Base-by-base conservation (phyloP, 495 filamentous ascomycete species). In the Staphylotrichum tortipilum region DNA sequence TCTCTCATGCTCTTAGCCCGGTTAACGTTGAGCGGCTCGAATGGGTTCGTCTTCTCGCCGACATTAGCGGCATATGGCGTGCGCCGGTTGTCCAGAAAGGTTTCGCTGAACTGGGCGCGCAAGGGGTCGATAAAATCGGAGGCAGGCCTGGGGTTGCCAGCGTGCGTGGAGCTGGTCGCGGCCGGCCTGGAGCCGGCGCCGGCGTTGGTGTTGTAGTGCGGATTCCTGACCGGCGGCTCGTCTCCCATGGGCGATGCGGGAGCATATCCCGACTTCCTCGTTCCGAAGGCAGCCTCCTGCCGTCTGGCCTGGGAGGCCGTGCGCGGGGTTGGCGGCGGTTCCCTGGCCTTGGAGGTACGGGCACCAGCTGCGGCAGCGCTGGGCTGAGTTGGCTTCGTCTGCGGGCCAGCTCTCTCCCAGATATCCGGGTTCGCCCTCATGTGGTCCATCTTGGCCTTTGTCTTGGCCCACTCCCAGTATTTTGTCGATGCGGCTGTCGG, bases 1-100 rank as follows among this genome's bases (percentile, higher is more conserved):
- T 65, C 63, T 15, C 59, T 59, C 41, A 57, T 67, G 54, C 66
- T 72, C 57, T 66, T 74, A 10, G 68, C 65, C 12, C 70, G 61
- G 49, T 60, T 62, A 14, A 72, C 36, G 37, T 53, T 61, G 45
- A 54, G 59, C 10, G 60, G 66, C 37, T 76, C 75, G 36, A 75
- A 75, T 0, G 72, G 66, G 38, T 75, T 73, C 0, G 80, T 83
- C 69, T 77, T 85, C 59, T 92, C 88, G 14, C 86, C 86, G 43
- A 80, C 78, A 24, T 77, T 65, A 3, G 74, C 78, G 30, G 80
- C 75, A 59, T 94, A 92, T 0, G 82, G 79, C 7, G 82, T 85
- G 47, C 86, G 81, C 21, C 86, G 76, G 17, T 63, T 67, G 47
- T 78, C 75, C 55, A 63, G 51, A 37, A 64, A 64, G 9, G 60